phyloP scores from a whole-genome alignment of 1,284 basidiomycete genomes.

The Rhodotorula mucilaginosa region DNA sequence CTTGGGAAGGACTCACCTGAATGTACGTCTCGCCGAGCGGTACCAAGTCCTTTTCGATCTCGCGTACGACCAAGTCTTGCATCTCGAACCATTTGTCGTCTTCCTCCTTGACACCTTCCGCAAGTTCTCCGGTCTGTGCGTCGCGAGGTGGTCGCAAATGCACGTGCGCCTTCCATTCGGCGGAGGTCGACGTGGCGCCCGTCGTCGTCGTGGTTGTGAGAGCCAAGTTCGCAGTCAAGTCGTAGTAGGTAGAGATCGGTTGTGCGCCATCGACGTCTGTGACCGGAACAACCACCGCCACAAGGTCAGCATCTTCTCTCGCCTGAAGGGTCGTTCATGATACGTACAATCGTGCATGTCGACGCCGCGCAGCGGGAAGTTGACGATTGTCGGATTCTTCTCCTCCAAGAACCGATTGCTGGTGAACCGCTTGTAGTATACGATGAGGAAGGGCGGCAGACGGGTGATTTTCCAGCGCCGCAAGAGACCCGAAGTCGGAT shows the following conservation, averaged over 20 bases:
- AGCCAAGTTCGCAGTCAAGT: constrained; percentile 91
- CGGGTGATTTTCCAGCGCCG: constrained; percentile 83
- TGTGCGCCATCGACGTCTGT: constrained; percentile 72
- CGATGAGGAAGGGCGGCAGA: constrained; percentile 86
- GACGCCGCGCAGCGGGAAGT: constrained; percentile 88
- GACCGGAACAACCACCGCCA: not conserved
- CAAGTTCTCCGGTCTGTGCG: constrained; percentile 38
- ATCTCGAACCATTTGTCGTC: constrained; percentile 94
- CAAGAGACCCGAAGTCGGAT: constrained; percentile 78
- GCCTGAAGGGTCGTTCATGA: not conserved
- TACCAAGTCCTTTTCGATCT: constrained; percentile 94
- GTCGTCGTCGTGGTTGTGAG: constrained; percentile 65
- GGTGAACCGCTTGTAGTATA: constrained; percentile 97
- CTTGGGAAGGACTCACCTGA: constrained; percentile 60
- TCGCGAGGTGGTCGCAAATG: constrained; percentile 55
- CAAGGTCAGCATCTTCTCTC: not conserved
- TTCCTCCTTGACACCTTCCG: constrained; percentile 55
- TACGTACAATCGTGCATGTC: constrained; percentile 83
- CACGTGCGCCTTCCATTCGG: constrained; percentile 89
- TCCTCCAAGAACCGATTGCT: constrained; percentile 97
- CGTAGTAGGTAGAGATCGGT: constrained; percentile 71
- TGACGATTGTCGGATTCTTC: constrained; percentile 98
- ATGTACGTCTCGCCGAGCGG: constrained; percentile 94
- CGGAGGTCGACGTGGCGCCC: constrained; percentile 79
- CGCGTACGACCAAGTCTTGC: constrained; percentile 94